Base-by-base conservation (phyloP, 345 rosid species). In the Pugionium cornutum region DNA sequence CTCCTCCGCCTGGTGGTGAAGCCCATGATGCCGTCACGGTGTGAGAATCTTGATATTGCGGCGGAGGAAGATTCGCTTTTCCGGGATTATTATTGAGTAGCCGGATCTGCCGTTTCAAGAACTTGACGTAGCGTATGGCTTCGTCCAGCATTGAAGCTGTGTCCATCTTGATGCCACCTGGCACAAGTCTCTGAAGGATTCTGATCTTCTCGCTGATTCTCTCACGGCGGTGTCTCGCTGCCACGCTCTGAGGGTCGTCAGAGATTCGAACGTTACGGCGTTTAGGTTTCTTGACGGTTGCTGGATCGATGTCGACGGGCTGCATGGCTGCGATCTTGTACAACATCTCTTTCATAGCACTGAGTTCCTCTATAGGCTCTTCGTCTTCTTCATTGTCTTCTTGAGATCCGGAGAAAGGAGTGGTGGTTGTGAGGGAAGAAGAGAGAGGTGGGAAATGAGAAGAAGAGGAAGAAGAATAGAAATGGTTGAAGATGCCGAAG, bases 271-370 rank as follows among this genome's bases (percentile, higher is more conserved):
- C 86, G 77, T 91, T 94, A 44, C 92, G 76, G 55, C 99, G 82
- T 68, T 85, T 88, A 0, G 99, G 99, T 73, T 81, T 94, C 9
- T 75, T 81, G 53, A 91, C 74, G 2, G 89, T 85, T 26, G 83
- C 80, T 0, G 96, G 99, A 58, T 95, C 99, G 48, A 95, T 86
- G 75, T 91, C 96, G 0, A 95, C 94, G 0, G 99, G 94, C 62
- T 91, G 99, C 97, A 95, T 89, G 69, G 83, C 88, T 0, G 99
- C 96, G 5, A 95, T 89, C 72, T 79, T 88, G 83, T 85, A 95
- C 97, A 91, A 82, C 99, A 91, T 91, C 75, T 95, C 99, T 64
- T 91, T 95, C 95, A 84, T 81, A 63, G 97, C 88, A 48, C 92
- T 83, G 0, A 94, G 82, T 74, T 94, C 92, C 37, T 94, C 99